A percentile compares a stretch with the other conserved stretches of the same genome.
Evolutionary conservation across 495 filamentous ascomycete genomes (phyloP).

Genomic region (Trichoderma parareesei): DNA sequence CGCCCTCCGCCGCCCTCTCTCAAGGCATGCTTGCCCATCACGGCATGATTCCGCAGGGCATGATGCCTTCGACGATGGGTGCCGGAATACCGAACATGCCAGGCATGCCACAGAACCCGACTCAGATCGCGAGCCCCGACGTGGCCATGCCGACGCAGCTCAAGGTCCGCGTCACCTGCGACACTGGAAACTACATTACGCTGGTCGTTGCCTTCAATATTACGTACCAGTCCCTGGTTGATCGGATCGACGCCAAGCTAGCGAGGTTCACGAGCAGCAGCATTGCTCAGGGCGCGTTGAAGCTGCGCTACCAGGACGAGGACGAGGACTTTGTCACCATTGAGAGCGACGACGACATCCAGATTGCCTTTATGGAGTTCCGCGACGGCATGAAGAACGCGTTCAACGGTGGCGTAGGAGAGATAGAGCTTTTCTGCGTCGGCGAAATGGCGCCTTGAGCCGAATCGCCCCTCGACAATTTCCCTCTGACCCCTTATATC

Average conservation of each 20-base stretch:
- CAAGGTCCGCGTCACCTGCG: slow-evolving; percentile 89
- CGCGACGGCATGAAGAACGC: slow-evolving; percentile 63
- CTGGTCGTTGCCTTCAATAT: slow-evolving; percentile 91
- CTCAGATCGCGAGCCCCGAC: slow-evolving; percentile 37
- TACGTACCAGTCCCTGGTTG: slow-evolving; percentile 80
- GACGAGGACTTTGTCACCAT: slow-evolving; percentile 91
- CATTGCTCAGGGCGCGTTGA: slow-evolving; percentile 67
- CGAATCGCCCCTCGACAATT: neutral
- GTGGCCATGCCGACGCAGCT: slow-evolving; percentile 69
- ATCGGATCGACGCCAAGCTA: slow-evolving; percentile 95
- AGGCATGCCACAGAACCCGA: slow-evolving; percentile 15
- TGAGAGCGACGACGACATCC: slow-evolving; percentile 88
- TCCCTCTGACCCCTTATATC: neutral
- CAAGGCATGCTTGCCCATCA: slow-evolving; percentile 4
- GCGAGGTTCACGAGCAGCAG: slow-evolving; percentile 71
- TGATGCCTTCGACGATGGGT: neutral
- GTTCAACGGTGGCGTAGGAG: slow-evolving; percentile 59
- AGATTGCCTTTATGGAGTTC: slow-evolving; percentile 89
- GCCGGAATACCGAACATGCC: slow-evolving; percentile 12
- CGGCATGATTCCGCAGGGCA: neutral
- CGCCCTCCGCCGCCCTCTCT: slow-evolving; percentile 25
- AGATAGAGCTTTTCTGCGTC: slow-evolving; percentile 71
- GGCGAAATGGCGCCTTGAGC: slow-evolving; percentile 19
- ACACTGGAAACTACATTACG: slow-evolving; percentile 72
- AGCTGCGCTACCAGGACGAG: slow-evolving; percentile 84